These are phyloP conservation scores for Monilinia laxa DNA, from an alignment of 2,329 filamentous ascomycete species.

Conservation along the genomic window DNA sequence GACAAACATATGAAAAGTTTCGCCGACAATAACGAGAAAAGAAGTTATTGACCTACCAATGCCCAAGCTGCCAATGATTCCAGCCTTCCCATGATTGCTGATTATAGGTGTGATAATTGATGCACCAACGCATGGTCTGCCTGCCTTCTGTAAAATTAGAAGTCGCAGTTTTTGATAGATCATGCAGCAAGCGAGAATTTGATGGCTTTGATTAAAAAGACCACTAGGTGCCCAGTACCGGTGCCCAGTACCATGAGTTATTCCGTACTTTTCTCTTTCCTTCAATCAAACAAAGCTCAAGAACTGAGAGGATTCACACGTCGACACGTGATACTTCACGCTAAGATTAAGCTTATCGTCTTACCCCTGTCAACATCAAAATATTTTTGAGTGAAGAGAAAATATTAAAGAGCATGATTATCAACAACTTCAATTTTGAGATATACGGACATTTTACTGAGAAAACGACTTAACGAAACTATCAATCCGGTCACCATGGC, in stretches of 20 bases:
- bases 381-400: conserved; percentile 25
- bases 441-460: not conserved
- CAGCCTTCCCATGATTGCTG: conserved; percentile 26
- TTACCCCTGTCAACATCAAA: conserved; percentile 26
- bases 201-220: not conserved
- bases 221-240: not conserved
- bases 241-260: not conserved
- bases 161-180: not conserved
- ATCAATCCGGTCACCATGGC: conserved; percentile 50
- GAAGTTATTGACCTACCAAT: conserved; percentile 29
- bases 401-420: not conserved
- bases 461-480: not conserved
- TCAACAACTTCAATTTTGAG: conserved; percentile 5
- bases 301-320: not conserved
- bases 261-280: not conserved
- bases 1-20: not conserved
- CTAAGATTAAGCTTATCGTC: conserved; percentile 34
- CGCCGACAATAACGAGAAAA: not conserved
- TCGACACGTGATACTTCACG: conserved; percentile 18
- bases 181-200: not conserved
- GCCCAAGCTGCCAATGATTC: conserved; percentile 36
- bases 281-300: not conserved
- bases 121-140: conserved; percentile 7
- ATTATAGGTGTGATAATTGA: not conserved
- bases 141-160: not conserved